These are phyloP conservation scores for Lactarius vividus DNA, from an alignment of 768 basidiomycete species.

Conservation along the genomic window DNA sequence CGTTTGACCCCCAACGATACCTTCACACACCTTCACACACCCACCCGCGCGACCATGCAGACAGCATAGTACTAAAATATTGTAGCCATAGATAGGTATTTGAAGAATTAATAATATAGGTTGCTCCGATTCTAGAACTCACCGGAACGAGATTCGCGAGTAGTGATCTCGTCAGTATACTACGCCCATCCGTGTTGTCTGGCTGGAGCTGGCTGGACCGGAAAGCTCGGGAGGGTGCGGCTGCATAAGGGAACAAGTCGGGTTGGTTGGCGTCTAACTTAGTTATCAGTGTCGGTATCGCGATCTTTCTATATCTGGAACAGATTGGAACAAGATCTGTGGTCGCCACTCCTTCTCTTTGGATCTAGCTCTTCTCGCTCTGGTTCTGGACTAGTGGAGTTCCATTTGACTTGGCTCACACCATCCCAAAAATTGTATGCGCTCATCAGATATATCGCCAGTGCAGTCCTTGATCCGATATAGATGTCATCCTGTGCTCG, in stretches of 20 bases:
- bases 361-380: neutral
- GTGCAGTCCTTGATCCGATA: neutral
- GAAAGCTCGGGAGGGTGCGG: neutral
- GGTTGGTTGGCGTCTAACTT: neutral
- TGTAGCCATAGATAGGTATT: conserved; percentile 19
- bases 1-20: neutral
- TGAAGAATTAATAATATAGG: conserved; percentile 5
- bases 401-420: neutral
- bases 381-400: neutral
- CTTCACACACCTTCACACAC: neutral
- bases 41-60: neutral
- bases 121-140: neutral
- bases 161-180: neutral
- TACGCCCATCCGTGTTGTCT: neutral
- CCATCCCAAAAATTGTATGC: neutral
- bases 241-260: neutral
- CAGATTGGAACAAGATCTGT: neutral
- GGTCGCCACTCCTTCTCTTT: neutral
- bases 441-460: neutral
- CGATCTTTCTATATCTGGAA: conserved; percentile 1
- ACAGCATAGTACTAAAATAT: conserved; percentile 1
- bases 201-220: neutral
- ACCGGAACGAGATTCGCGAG: neutral
- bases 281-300: neutral
- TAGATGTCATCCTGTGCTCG: neutral